phyloP scores from a whole-genome alignment of 2,329 filamentous ascomycete species.

The Aspergillus hiratsukae region DNA sequence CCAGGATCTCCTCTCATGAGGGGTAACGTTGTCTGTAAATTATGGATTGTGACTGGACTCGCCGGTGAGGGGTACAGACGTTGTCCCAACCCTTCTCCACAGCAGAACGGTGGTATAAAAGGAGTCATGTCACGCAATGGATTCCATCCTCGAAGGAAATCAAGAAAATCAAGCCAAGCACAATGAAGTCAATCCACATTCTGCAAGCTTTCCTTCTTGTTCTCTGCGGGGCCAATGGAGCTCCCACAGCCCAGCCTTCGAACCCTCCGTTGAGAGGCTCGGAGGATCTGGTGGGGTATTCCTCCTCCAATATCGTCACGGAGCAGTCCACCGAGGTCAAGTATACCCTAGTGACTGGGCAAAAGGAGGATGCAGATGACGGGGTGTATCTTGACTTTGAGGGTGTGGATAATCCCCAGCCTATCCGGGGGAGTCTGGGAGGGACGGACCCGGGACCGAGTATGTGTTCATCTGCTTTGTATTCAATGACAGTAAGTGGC shows the following conservation, averaged over 20 bases:
- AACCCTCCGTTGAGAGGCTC: constrained; percentile 29
- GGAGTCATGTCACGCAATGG: neutral
- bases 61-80: neutral
- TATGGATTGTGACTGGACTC: no score
- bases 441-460: constrained; percentile 51
- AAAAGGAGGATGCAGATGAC: constrained; percentile 47
- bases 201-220: constrained; percentile 1
- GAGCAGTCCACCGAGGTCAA: constrained; percentile 34
- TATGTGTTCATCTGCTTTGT: constrained; percentile 9
- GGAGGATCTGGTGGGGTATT: constrained; percentile 36
- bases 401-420: constrained; percentile 50
- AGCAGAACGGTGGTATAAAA: neutral
- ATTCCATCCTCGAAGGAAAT: neutral
- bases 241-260: constrained; percentile 9
- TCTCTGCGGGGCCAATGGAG: constrained; percentile 18
- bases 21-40: no score
- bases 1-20: neutral
- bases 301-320: constrained; percentile 31
- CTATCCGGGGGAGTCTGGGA: constrained; percentile 50
- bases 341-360: constrained; percentile 46
- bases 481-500: neutral
- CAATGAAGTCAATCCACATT: neutral
- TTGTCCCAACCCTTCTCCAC: neutral
- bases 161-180: neutral
- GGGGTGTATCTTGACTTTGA: constrained; percentile 54